Percentiles rank a stretch among this genome's conserved stretches.
Evolutionary conservation across 306 rosid species (phyloP).

Genomic region (Quercus alba): DNA sequence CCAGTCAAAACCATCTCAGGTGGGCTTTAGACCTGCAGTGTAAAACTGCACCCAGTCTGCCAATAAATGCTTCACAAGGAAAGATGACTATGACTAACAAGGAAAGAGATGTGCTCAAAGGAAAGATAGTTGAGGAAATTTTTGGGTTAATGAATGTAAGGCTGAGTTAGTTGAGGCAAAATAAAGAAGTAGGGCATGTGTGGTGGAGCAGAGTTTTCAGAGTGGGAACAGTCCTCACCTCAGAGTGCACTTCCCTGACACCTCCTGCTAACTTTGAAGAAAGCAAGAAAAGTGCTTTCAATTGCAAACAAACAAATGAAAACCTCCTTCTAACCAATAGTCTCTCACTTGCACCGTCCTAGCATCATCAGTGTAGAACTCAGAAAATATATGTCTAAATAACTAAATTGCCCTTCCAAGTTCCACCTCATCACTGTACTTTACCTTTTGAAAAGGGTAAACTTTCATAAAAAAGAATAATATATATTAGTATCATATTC

Average conservation of each 20-base stretch:
- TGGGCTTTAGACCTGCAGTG: conserved; percentile 30
- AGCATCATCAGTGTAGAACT: background rate
- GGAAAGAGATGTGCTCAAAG: conserved; percentile 41
- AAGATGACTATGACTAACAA: conserved; percentile 28
- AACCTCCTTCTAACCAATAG: conserved; percentile 52
- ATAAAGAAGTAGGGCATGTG: conserved; percentile 55
- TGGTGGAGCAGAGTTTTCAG: conserved; percentile 60
- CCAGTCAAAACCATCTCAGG: conserved; percentile 33
- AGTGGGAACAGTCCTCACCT: conserved; percentile 55
- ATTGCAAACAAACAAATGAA: conserved; percentile 57
- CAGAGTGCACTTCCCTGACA: conserved; percentile 75
- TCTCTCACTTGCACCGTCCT: conserved; percentile 40
- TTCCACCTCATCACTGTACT: background rate
- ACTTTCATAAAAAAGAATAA: background rate
- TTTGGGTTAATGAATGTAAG: conserved; percentile 45
- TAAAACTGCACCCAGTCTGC: conserved; percentile 30
- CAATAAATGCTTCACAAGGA: conserved; percentile 28
- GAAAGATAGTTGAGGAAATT: conserved; percentile 31
- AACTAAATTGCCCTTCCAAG: too few species aligned
- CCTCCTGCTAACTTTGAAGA: conserved; percentile 28
- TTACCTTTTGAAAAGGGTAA: background rate
- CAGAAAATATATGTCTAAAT: too few species aligned
- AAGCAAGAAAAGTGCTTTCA: conserved; percentile 51
- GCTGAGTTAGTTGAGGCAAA: conserved; percentile 51
- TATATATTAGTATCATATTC: too few species aligned